A percentile compares a stretch with the other conserved stretches of the same genome.
Conservation (phyloP, 2,329 filamentous ascomycete genomes). For the Beauveria sp. region DNA sequence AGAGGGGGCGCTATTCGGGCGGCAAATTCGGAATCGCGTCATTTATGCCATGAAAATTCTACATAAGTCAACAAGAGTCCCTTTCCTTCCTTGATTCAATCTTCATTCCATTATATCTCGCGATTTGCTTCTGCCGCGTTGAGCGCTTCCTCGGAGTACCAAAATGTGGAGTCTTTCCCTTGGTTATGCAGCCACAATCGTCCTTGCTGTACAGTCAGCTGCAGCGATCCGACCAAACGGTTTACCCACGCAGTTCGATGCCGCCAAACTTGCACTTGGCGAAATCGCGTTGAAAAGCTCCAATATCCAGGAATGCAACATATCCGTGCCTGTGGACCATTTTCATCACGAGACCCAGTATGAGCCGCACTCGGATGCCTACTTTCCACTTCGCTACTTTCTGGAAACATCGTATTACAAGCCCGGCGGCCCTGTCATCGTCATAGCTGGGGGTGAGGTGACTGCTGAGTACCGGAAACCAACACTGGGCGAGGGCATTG, state of each 20-base stretch:
- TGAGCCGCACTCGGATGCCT: slow-evolving; percentile 63
- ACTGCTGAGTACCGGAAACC: slow-evolving; percentile 52
- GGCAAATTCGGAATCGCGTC: neutral
- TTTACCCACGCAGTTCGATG: neutral
- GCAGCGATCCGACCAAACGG: neutral
- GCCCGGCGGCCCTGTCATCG: slow-evolving; percentile 71
- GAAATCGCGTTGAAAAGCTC: neutral
- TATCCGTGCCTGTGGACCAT: slow-evolving; percentile 60
- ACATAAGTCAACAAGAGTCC: neutral
- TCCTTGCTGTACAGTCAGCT: neutral
- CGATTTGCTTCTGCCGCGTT: too few relatives aligned
- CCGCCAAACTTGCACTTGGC: neutral
- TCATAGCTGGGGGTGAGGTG: slow-evolving; percentile 67
- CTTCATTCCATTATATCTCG: neutral
- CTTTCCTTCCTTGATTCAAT: neutral
- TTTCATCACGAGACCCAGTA: slow-evolving; percentile 75
- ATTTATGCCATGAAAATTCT: neutral
- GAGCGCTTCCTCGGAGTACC: too few relatives aligned
- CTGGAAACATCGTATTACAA: slow-evolving; percentile 72
- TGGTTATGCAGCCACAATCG: neutral
- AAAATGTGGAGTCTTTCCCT: neutral
- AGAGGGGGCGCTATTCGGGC: neutral
- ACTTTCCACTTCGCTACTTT: slow-evolving; percentile 71
- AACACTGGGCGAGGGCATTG: slow-evolving; percentile 70
- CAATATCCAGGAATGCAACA: slow-evolving; percentile 15